Percentiles rank a stretch among this genome's conserved stretches.
Evolutionary conservation across 768 basidiomycete species (phyloP).

Genomic region (Pleurotus platypus): DNA sequence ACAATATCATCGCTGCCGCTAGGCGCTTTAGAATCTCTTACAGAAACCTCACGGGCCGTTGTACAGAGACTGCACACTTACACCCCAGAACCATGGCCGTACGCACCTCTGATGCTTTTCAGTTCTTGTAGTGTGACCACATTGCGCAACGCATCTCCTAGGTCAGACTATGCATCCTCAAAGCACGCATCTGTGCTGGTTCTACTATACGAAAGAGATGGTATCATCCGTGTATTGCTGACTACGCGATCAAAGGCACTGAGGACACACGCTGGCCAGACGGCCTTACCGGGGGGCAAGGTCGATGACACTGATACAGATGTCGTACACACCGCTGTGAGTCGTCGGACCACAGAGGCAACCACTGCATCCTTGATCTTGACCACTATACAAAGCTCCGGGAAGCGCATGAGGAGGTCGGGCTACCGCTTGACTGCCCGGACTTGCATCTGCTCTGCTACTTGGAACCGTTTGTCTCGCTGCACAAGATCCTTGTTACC

Average conservation of each 20-base stretch:
- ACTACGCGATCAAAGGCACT: slow-evolving; percentile 82
- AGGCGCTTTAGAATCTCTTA: not conserved
- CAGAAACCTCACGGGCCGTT: not conserved
- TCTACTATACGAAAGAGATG: slow-evolving; percentile 70
- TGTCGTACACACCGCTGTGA: slow-evolving; percentile 72
- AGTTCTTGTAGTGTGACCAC: not conserved
- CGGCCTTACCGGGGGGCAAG: slow-evolving; percentile 82
- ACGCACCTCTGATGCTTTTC: not conserved
- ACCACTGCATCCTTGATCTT: not conserved
- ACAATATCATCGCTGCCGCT: not conserved
- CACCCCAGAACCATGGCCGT: slow-evolving; percentile 4
- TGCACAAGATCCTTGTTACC: slow-evolving; percentile 67
- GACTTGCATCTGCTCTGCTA: slow-evolving; percentile 57
- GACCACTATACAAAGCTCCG: slow-evolving; percentile 25
- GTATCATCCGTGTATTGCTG: slow-evolving; percentile 68
- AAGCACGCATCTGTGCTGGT: slow-evolving; percentile 78
- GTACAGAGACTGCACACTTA: not conserved
- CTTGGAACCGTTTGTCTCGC: slow-evolving; percentile 66
- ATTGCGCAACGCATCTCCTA: not conserved
- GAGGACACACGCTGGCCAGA: slow-evolving; percentile 76
- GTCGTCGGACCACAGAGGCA: slow-evolving; percentile 20
- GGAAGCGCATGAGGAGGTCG: slow-evolving; percentile 87
- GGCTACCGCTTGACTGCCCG: slow-evolving; percentile 53
- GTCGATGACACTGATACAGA: slow-evolving; percentile 62
- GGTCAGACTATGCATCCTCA: slow-evolving; percentile 12